Percentiles rank a stretch among this genome's conserved stretches.
Evolutionary conservation across 768 basidiomycete genomes (phyloP).

Genomic region (Cyclocybe aegerita): DNA sequence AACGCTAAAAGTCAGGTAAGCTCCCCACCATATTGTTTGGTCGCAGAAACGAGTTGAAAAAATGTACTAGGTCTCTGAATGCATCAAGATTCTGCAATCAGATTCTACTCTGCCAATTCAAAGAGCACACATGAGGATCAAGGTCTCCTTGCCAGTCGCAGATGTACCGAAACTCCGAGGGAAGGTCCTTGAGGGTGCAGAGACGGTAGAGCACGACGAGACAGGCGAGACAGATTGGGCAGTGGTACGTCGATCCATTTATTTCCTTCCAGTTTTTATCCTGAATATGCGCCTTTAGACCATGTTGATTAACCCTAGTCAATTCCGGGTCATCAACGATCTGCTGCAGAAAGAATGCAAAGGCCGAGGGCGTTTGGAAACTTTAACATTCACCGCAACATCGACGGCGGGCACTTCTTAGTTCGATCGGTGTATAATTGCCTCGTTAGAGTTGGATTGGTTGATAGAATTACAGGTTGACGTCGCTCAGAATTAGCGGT

Average conservation of each 20-base stretch:
- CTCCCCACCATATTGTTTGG: background rate
- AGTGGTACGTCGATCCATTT: slow-evolving; percentile 54
- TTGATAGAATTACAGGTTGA: slow-evolving; percentile 24
- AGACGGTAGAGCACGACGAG: slow-evolving; percentile 84
- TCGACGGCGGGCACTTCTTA: slow-evolving; percentile 21
- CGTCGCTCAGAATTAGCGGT: slow-evolving; percentile 52
- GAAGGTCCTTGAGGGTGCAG: slow-evolving; percentile 69
- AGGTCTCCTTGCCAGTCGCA: slow-evolving; percentile 67
- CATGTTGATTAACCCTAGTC: slow-evolving; percentile 89
- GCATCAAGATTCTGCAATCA: slow-evolving; percentile 79
- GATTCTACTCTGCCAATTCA: slow-evolving; percentile 90
- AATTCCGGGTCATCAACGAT: slow-evolving; percentile 88
- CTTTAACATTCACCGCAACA: slow-evolving; percentile 69
- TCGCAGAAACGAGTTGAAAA: background rate
- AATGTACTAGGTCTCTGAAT: slow-evolving; percentile 91
- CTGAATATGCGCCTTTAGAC: slow-evolving; percentile 46
- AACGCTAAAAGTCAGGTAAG: slow-evolving; percentile 90
- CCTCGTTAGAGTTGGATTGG: background rate
- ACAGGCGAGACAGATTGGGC: slow-evolving; percentile 79
- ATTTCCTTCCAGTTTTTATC: background rate
- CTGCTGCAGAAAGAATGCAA: slow-evolving; percentile 90
- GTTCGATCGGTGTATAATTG: background rate
- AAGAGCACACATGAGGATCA: slow-evolving; percentile 89
- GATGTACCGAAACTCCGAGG: slow-evolving; percentile 72
- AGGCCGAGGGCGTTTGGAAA: slow-evolving; percentile 84